Conservation (phyloP, 495 filamentous ascomycete genomes). For the Tuber brumale region DNA sequence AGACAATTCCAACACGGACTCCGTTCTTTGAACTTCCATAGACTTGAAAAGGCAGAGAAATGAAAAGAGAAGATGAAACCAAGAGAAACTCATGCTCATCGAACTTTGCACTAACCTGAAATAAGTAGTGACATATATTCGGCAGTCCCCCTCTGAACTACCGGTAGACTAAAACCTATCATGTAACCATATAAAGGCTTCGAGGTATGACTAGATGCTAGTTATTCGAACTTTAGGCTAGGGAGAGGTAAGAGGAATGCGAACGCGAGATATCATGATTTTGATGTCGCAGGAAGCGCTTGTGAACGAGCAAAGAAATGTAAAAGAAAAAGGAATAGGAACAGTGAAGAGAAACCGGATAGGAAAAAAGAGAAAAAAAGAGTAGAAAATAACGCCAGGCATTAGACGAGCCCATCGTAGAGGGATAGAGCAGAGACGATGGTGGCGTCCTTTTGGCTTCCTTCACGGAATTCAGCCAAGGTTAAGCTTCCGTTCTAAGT, state of each 20-base stretch:
- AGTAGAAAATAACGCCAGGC: not conserved
- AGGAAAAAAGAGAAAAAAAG: not conserved
- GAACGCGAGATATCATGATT: not conserved
- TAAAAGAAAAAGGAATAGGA: conserved; percentile 11
- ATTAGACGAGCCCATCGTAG: conserved; percentile 86
- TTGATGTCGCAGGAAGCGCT: not conserved
- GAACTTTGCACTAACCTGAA: conserved; percentile 2
- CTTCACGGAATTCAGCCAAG: conserved; percentile 97
- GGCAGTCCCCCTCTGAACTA: not conserved
- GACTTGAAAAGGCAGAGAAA: not conserved
- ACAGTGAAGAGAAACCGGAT: not conserved
- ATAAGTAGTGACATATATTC: not conserved
- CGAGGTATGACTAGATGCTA: not conserved
- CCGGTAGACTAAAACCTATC: not conserved
- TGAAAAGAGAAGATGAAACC: not conserved
- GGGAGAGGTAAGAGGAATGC: not conserved
- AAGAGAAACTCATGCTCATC: not conserved
- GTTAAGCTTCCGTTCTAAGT: conserved; percentile 40
- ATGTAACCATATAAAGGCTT: not conserved
- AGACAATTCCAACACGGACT: conserved; percentile 1
- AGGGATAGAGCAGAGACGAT: conserved; percentile 94
- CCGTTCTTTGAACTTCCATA: not conserved
- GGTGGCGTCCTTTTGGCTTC: conserved; percentile 97
- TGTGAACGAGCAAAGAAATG: conserved; percentile 6
- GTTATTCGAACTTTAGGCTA: not conserved